phyloP scores from a whole-genome alignment of 768 basidiomycete species.

The Termitomyces heimii region DNA sequence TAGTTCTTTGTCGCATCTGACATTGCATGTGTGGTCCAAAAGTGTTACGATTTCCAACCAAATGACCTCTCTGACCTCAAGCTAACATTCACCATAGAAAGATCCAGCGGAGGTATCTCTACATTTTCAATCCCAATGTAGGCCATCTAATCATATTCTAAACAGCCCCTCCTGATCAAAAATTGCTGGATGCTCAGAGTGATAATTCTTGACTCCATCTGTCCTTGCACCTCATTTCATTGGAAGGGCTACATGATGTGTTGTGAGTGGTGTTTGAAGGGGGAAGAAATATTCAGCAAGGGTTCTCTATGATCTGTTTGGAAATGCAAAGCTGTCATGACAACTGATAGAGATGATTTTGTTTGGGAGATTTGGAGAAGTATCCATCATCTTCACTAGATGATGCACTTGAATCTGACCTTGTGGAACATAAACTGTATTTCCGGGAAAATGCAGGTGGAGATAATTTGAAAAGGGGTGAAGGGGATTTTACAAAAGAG shows the following conservation, averaged over 20 bases:
- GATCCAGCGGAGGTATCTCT: constrained; percentile 45
- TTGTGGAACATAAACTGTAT: constrained; percentile 2
- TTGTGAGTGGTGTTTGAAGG: constrained; percentile 31
- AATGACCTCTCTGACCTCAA: constrained; percentile 27
- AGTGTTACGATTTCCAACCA: constrained; percentile 29
- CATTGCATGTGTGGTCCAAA: constrained; percentile 28
- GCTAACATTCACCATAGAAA: constrained; percentile 37
- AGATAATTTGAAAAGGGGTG: constrained; percentile 12
- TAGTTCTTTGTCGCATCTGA: constrained; percentile 37
- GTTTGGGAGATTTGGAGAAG: constrained; percentile 50
- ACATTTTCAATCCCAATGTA: background rate
- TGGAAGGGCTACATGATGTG: constrained; percentile 26
- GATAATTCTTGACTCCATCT: constrained; percentile 36
- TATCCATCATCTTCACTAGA: constrained; percentile 50
- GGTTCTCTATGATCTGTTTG: constrained; percentile 33
- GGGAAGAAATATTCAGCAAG: constrained; percentile 14
- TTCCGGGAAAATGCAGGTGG: constrained; percentile 1
- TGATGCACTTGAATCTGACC: constrained; percentile 19
- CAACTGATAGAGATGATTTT: constrained; percentile 25
- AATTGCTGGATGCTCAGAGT: constrained; percentile 20
- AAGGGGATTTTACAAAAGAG: background rate
- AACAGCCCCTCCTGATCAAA: constrained; percentile 23
- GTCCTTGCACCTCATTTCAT: constrained; percentile 44
- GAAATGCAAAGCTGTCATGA: constrained; percentile 35
- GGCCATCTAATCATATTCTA: background rate